A percentile compares a stretch with the other conserved stretches of the same genome.
phyloP scores from a whole-genome alignment of 345 rosid species.

The Brassica incana region DNA sequence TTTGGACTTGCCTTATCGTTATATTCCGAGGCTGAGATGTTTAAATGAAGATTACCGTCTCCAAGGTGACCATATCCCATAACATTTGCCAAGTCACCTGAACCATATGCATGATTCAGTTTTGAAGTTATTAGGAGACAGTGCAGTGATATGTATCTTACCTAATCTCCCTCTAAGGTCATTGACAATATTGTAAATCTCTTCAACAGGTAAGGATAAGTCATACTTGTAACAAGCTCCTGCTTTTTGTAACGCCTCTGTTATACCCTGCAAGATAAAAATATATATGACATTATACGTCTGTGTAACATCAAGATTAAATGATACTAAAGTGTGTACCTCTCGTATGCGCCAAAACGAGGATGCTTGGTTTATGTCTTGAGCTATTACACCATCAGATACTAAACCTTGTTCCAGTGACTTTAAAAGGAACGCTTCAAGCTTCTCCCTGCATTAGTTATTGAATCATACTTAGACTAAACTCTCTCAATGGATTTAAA shows the following conservation, averaged over 20 bases:
- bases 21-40: constrained; percentile 67
- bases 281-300: neutral
- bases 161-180: constrained; percentile 78
- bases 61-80: constrained; percentile 95
- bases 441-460: constrained; percentile 65
- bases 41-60: constrained; percentile 91
- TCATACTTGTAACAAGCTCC: constrained; percentile 94
- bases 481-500: constrained; percentile 8
- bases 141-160: constrained; percentile 29
- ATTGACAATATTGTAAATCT: constrained; percentile 79
- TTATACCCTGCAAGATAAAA: constrained; percentile 57
- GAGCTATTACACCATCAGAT: constrained; percentile 92
- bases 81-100: constrained; percentile 74
- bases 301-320: neutral
- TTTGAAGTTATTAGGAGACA: neutral
- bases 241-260: constrained; percentile 84
- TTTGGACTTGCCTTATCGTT: constrained; percentile 55
- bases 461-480: neutral
- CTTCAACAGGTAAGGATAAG: constrained; percentile 80
- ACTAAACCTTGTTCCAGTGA: constrained; percentile 82
- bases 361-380: constrained; percentile 86
- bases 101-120: constrained; percentile 18
- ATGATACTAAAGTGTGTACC: constrained; percentile 41
- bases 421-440: constrained; percentile 78
- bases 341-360: constrained; percentile 94